Base-by-base conservation (phyloP, 306 rosid genomes). In the Alnus rubra region DNA sequence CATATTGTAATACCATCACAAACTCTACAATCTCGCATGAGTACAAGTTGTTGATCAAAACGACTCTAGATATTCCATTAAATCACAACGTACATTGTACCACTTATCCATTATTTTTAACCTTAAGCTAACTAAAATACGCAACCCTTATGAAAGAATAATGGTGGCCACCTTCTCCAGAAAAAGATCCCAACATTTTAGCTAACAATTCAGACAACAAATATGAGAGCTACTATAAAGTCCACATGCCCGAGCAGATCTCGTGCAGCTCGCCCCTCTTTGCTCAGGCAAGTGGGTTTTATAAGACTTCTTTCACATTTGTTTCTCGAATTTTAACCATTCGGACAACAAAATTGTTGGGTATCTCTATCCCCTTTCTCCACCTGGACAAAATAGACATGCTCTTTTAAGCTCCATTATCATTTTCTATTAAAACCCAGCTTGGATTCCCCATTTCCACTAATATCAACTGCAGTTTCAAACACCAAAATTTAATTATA, bases 1-100 rank as follows among this genome's bases (percentile, higher is more conserved):
- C 59, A 58, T 23, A 23, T 78, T 71, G 47, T 30, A 18, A 16
- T 11, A 63, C 59, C 49, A 79, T 60, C 37, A 79, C 74, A 31
- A 54, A 9, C 35, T 3, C 11, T 31, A 30, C 68, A 33, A 55
- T 62, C 68, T 62, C 30, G 68, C 14, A 13, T 64, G 10, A 14
- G 69, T 16, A 7, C 44, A 63, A 33, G 47, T 35, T 35, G 4
- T 30, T 33, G 15, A 63, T 7, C 45, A 63, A 63, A 63, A 31
- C 18, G 47, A 31, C 19, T 13, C 69, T 5, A 18, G 10, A 35
- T 15, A 64, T 14, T 39, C 45, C 70, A 7, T 7, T 1, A 15
- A 64, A 64, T 64, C 47, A 42, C 45, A 42, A 42, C 45, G 45
- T 4, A 8, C 64, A 19, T n/a, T 58, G 11, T 8, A 58, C 35